Evolutionary conservation across 192 early-diverging fungal species (phyloP), one percentile per base, ranked within the genome.

Genomic region (Coemansia sp.): DNA sequence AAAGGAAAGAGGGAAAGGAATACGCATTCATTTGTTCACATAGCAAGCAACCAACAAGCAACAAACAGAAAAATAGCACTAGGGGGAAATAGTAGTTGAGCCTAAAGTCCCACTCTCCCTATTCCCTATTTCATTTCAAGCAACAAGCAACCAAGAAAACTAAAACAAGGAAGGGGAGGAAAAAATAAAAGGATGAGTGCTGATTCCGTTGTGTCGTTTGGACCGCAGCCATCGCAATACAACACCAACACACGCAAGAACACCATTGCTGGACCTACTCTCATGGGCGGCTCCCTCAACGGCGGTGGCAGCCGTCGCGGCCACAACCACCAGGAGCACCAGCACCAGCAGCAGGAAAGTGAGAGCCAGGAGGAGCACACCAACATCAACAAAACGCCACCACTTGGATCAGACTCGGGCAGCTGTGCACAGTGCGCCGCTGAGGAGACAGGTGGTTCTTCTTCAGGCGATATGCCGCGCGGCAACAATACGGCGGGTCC

Each of bases 201-300:
- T 25, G 64, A 66, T 25, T 28, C 34, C 3, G 48, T 45, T 36
- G n/a, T 52, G 25, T 66, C 57, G 33, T 30, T 50, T 45, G 64
- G 56, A 20, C 64, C 64, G 8, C 64, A 41, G 27, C 64, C 64
- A 40, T 66, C 64, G 29, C 64, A 44, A 19, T 66, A 66, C 48
- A 36, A 52, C 27, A 27, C 27, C 48, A 36, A 52, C 27, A 27
- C 27, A 9, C 19, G 6, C 5, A 22, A 48, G 14, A 1, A 25
- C 45, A 13, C 22, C 1, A 9, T 7, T 5, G 20, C 9, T 10
- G 22, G 6, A 48, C 22, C 4, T 11, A 11, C 13, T 2, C n/a
- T 6, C n/a, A 44, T 27, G 22, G 2, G 45, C 7, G 22, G 45
- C 2, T 6, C 20, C 6, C 22, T 48, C 6, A 23, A 10, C 22